Conservation (phyloP, 257 asterid species). For the Solanum arcanum region DNA sequence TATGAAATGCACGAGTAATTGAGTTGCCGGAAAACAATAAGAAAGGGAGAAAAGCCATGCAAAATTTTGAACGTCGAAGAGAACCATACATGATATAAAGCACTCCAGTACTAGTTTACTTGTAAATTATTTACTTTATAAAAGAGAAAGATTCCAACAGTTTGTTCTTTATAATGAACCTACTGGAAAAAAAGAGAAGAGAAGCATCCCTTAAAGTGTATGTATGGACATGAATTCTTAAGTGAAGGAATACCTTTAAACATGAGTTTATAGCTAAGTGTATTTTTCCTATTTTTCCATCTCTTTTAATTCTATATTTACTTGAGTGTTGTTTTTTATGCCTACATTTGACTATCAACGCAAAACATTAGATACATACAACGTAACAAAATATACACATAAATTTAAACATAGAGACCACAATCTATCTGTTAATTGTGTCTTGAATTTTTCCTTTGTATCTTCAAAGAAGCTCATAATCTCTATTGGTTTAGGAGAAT, state of each 20-base stretch:
- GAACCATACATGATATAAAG: background rate
- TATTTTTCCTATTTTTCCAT: background rate
- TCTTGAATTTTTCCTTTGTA: background rate
- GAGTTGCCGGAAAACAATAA: too few relatives aligned
- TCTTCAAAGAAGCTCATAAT: too few relatives aligned
- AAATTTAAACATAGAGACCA: background rate
- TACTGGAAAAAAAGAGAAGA: background rate
- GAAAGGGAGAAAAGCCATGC: too few relatives aligned
- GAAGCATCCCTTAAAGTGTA: background rate
- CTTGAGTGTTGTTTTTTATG: background rate
- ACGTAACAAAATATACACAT: background rate
- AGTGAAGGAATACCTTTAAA: background rate
- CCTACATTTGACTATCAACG: background rate
- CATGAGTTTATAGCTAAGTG: background rate
- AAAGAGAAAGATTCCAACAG: background rate
- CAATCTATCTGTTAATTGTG: background rate
- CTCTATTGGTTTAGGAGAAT: background rate
- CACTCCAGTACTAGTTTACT: background rate
- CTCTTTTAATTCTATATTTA: background rate
- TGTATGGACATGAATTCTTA: background rate
- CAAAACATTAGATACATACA: background rate
- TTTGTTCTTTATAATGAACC: background rate
- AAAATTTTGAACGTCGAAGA: background rate
- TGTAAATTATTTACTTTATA: background rate
- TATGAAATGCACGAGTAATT: too few relatives aligned